Evolutionary conservation across 2,329 filamentous ascomycete species (phyloP), one percentile per base, ranked within the genome.

Genomic region (Fusarium sp.): DNA sequence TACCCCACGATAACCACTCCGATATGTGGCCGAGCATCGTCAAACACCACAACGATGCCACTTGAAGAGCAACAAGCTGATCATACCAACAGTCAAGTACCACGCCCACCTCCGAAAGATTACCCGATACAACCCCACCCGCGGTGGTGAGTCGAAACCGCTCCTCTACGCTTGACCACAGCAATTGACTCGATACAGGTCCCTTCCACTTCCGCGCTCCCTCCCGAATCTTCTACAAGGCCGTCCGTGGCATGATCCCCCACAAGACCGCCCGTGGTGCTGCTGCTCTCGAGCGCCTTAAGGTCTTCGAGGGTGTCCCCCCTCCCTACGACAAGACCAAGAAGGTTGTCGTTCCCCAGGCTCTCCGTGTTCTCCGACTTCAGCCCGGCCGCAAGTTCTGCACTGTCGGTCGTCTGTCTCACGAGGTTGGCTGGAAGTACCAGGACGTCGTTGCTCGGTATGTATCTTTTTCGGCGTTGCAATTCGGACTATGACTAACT

Each of bases 371-470:
- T 77, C 91, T 99, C 83, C 90, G 96, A 84, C 89, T 99, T 83
- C 97, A 98, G 90, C 96, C 96, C 80, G 96, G 96, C 82, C 94
- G 96, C 89, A 99, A 99, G 91, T 99, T 97, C 93, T 99, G 96
- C 93, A 97, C 94, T 75, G 95, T 99, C 77, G 96, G 96, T 78
- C 91, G 96, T 86, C 88, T 99, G 82, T 96, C 93, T 85, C 94
- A 98, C 86, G 96, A 99, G 89, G 96, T 98, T 81, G 96, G 96
- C 87, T 99, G 96, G 96, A 99, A 99, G 89, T 98, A 99, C 92
- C 93, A 98, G 90, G 95, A 98, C 83, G 94, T 99, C 81, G 96
- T 99, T 86, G 92, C 91, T 80, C 94, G 93, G 94, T 98, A 87
- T 80, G 94, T 92, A 68, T 37, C 16, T 24, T n/a, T 38, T 24